phyloP scores from a whole-genome alignment of 2,329 filamentous ascomycete genomes.

The Sarocladium kiliense region DNA sequence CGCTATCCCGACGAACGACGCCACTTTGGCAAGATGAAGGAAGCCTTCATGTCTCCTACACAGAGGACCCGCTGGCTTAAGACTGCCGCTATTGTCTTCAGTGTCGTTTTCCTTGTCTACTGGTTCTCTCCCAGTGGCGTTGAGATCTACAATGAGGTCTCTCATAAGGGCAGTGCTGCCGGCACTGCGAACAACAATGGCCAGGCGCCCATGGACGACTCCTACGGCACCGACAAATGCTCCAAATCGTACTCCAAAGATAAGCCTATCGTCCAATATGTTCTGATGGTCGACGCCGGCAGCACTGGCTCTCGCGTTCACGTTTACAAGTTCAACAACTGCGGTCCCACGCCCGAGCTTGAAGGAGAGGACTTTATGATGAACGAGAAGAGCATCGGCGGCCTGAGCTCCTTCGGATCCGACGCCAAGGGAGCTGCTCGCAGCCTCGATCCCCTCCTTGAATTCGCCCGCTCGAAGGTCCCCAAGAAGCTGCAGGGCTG shows the following conservation, averaged over 20 bases:
- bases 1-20: conserved; percentile 48
- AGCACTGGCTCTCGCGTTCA: conserved; percentile 98
- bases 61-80: conserved; percentile 62
- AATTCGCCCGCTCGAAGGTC: conserved; percentile 77
- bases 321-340: conserved; percentile 99
- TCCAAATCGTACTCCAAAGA: conserved; percentile 76
- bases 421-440: conserved; percentile 85
- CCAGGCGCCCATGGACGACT: conserved; percentile 53
- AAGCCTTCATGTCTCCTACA: conserved; percentile 57
- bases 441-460: conserved; percentile 83
- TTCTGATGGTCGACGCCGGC: conserved; percentile 96
- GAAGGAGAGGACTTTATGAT: conserved; percentile 91
- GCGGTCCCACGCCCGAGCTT: conserved; percentile 87
- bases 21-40: conserved; percentile 50
- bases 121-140: conserved; percentile 57
- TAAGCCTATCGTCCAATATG: conserved; percentile 95
- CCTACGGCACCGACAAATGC: conserved; percentile 69
- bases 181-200: conserved; percentile 31
- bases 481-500: conserved; percentile 88
- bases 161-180: not conserved
- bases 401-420: conserved; percentile 77
- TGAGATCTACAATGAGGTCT: conserved; percentile 41
- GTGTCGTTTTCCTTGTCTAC: conserved; percentile 57
- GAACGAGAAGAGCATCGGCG: conserved; percentile 78
- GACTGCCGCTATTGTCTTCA: conserved; percentile 57